Percentiles rank a stretch among this genome's conserved stretches.
Conservation (phyloP, 1,284 basidiomycete species). For the Testicularia cyperi region DNA sequence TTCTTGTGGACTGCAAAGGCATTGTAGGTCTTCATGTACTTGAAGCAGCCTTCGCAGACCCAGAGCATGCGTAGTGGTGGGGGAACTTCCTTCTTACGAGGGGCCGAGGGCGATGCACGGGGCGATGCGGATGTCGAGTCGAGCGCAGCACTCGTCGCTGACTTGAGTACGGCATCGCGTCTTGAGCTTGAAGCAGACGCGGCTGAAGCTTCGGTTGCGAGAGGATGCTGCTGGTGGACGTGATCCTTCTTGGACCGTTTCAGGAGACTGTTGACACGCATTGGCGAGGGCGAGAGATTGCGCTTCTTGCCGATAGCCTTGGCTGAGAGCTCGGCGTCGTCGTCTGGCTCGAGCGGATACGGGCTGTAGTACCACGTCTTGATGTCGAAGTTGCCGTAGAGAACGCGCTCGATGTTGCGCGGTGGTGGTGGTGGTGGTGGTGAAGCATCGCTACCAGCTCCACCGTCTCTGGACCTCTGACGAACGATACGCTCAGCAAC, state of each 20-base stretch:
- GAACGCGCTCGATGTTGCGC: slow-evolving; percentile 46
- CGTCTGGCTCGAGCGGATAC: slow-evolving; percentile 53
- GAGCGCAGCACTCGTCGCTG: slow-evolving; percentile 1
- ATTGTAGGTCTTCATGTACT: slow-evolving; percentile 71
- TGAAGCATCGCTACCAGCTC: slow-evolving; percentile 1
- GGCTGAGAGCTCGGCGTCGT: slow-evolving; percentile 7
- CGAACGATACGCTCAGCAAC: slow-evolving; percentile 4
- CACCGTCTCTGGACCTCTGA: slow-evolving; percentile 6
- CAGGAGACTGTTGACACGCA: background rate
- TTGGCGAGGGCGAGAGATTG: slow-evolving; percentile 13
- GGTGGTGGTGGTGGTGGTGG: slow-evolving; percentile 10
- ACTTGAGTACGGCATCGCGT: slow-evolving; percentile 16
- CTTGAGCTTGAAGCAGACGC: slow-evolving; percentile 8
- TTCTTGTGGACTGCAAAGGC: slow-evolving; percentile 62
- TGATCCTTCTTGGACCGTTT: background rate
- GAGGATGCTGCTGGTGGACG: too few relatives aligned
- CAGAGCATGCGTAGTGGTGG: slow-evolving; percentile 46
- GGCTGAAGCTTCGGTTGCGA: background rate
- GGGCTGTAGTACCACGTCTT: slow-evolving; percentile 60
- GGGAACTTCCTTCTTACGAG: slow-evolving; percentile 5
- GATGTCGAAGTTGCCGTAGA: slow-evolving; percentile 57
- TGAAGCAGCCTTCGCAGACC: slow-evolving; percentile 93
- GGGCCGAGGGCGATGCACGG: background rate
- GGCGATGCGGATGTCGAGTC: slow-evolving; percentile 1
- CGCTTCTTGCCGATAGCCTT: slow-evolving; percentile 3